Conservation (phyloP, 2,329 filamentous ascomycete genomes). For the Thyridium curvatum region DNA sequence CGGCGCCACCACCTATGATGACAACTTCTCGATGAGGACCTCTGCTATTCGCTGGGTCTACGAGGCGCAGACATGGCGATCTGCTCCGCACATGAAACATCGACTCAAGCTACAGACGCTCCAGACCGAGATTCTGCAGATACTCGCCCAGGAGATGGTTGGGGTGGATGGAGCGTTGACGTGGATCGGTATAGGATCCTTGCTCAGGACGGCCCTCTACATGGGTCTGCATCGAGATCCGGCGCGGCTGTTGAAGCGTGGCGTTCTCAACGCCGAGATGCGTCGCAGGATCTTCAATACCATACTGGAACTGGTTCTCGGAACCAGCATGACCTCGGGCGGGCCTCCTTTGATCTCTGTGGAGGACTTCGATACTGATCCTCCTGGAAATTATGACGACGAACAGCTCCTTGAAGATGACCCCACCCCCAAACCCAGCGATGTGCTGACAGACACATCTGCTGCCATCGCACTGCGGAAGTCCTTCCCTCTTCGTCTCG, state of each 20-base stretch:
- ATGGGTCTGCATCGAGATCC: too few species aligned
- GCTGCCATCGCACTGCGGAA: slow-evolving; percentile 33
- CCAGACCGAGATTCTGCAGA: slow-evolving; percentile 37
- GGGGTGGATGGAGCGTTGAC: slow-evolving; percentile 1
- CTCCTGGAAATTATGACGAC: too few species aligned
- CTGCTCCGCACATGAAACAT: slow-evolving; percentile 46
- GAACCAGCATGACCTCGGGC: too few species aligned
- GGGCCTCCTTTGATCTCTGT: too few species aligned
- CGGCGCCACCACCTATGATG: slow-evolving; percentile 44
- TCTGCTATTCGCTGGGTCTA: slow-evolving; percentile 50
- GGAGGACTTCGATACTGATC: too few species aligned
- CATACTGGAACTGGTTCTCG: too few species aligned
- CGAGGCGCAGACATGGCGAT: slow-evolving; percentile 49
- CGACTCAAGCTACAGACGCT: slow-evolving; percentile 42
- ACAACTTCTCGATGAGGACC: slow-evolving; percentile 39
- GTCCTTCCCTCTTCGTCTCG: slow-evolving; percentile 35
- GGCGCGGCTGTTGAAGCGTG: too few species aligned
- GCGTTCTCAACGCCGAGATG: too few species aligned
- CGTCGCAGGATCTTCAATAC: too few species aligned
- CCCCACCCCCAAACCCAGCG: too few species aligned
- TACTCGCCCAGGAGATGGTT: slow-evolving; percentile 32
- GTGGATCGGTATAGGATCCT: slow-evolving; percentile 15
- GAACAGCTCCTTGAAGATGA: too few species aligned
- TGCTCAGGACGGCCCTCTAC: too few species aligned
- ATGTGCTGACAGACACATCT: slow-evolving; percentile 14